Evolutionary conservation across 2,329 filamentous ascomycete genomes (phyloP), one percentile per base, ranked within the genome.

Genomic region (Aspergillus unguis): DNA sequence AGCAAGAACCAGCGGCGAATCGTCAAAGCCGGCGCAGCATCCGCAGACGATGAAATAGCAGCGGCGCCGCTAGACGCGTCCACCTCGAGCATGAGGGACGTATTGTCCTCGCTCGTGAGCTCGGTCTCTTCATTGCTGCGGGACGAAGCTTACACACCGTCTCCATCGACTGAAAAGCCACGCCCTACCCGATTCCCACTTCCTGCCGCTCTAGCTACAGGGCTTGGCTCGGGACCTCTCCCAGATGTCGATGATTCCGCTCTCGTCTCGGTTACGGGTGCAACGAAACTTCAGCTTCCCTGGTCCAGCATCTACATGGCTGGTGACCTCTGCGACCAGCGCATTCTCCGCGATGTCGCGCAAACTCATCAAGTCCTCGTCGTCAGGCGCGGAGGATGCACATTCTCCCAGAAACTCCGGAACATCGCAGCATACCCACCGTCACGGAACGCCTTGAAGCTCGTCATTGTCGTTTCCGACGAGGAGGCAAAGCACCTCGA

Each of bases 361-460:
- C 76, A 75, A 37, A 72, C 69, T 1, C 73, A 95, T 71, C 86
- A 96, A 47, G 77, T 97, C 54, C 85, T 99, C 54, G 82, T 96
- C 45, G 79, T 97, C 62, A 85, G 83, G 28, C 85, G 94, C 5
- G 92, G 94, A 36, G 85, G 84, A 1, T 99, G 94, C 74, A 87
- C 82, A 26, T 97, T 97, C 70, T 86, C 83, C 33, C 75, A 86
- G 28, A 99, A 99, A 70, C 75, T 97, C 1, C 79, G 81, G 47
- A 92, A 90, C 59, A 91, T 97, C n/a, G 91, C 92, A 0, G 82
- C 83, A 7, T 92, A 86, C 66, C 78, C 84, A 1, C 85, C 88
- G 0, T 76, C 78, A 0, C 68, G 77, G 0, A 68, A 71, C 3
- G 79, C 85, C 1, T 75, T 97, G 17, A 88, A 95, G 68, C 80